phyloP scores from a whole-genome alignment of 352 stramenopile genomes.

The Phytopythium helicoides region DNA sequence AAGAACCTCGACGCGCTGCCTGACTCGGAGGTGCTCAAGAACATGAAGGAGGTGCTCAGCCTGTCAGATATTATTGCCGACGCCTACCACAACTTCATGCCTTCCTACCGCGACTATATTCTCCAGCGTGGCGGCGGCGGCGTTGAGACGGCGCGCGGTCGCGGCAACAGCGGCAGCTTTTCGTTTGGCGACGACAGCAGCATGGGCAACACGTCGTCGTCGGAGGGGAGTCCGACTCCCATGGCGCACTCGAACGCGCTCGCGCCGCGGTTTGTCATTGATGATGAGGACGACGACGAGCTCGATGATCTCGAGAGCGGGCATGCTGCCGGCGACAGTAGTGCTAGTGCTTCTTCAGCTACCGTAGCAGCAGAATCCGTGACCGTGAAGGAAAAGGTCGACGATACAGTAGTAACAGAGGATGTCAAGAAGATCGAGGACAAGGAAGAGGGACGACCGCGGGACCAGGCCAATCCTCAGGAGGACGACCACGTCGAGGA shows the following conservation, averaged over 20 bases:
- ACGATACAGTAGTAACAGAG: conserved; percentile 10
- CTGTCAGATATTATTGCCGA: conserved; percentile 76
- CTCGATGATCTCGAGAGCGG: conserved; percentile 25
- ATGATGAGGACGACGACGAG: conserved; percentile 69
- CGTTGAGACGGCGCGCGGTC: conserved; percentile 8
- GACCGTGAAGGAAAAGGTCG: conserved; percentile 5
- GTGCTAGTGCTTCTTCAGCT: conserved; percentile 4
- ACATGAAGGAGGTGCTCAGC: conserved; percentile 88
- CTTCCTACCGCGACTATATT: conserved; percentile 84
- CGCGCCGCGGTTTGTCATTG: conserved; percentile 67
- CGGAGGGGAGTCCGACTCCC: conserved; percentile 51
- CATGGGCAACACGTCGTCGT: conserved; percentile 16
- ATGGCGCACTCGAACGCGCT: conserved; percentile 53
- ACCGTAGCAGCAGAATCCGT: too few species aligned
- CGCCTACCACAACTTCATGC: conserved; percentile 88
- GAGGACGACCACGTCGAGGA: conserved; percentile 11
- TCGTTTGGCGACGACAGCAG: conserved; percentile 40
- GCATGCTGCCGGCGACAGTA: conserved; percentile 7
- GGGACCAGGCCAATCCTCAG: conserved; percentile 22
- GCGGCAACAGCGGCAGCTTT: conserved; percentile 30
- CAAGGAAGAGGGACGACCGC: not conserved
- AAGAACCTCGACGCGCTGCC: conserved; percentile 67
- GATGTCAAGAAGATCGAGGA: not conserved
- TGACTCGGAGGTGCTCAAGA: conserved; percentile 83
- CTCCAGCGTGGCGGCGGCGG: conserved; percentile 64